Base-by-base conservation (phyloP, 176 grass and related monocot species). In the Zizania latifolia region DNA sequence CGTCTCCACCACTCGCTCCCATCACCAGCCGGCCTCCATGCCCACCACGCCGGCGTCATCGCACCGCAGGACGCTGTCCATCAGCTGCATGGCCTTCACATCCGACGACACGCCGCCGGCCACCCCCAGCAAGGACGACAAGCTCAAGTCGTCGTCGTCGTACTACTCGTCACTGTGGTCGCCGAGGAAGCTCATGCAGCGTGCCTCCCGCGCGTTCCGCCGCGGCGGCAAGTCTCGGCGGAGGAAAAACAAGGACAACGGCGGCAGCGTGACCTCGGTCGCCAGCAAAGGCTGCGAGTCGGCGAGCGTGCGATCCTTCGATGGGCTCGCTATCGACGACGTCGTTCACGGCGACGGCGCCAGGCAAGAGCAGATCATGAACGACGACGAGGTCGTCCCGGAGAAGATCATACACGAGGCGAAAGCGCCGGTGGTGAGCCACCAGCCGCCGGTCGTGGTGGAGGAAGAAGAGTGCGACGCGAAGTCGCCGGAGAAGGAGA, bases 351-450 rank as follows among this genome's bases (percentile, higher is more conserved):
- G 17, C 45, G 44, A 27, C 35, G 26, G 22, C 4, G 22, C 8
- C 8, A 61, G 21, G 4, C 30, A 21, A 38, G 29, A 71, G 29
- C 23, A 26, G 58, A 46, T 4, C 21, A 71, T n/a, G 23, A 3
- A 14, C 32, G 32, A 62, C 15, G 17, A 7, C 3, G 74, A 83
- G 60, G 8, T 14, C 51, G 80, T 87, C 10, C 61, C 41, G 2
- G 90, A 92, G 83, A 92, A 87, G 68, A 87, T 81, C 63, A 92
- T 83, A 57, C 74, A 14, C 65, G 90, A 79, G 68, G 57, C 65
- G 55, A 71, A 59, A 26, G 50, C 34, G 24, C 13, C 24, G 10
- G 46, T 12, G 62, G 13, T 26, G 50, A 56, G 7, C 58, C 59
- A 55, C 32, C 57, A 58, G 15, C 60, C 40, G 14, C 61, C 58